A percentile compares a stretch with the other conserved stretches of the same genome.
Evolutionary conservation across 768 basidiomycete genomes (phyloP).

Genomic region (Boletus sp.): DNA sequence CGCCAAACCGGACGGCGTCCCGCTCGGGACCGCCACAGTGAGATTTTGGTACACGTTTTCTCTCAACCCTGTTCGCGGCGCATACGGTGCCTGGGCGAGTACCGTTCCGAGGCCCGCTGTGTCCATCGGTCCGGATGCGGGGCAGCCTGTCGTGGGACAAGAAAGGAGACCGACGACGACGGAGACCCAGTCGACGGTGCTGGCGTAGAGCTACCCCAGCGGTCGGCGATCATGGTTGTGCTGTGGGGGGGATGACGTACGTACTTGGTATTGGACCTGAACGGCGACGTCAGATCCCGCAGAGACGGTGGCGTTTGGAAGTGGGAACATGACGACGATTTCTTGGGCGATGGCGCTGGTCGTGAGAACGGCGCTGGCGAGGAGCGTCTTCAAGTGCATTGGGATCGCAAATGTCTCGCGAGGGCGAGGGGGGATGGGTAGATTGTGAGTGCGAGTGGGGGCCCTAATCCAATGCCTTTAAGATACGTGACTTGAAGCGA

Average conservation of each 20-base stretch:
- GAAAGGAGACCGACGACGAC: slow-evolving; percentile 37
- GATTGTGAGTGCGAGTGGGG: too few relatives aligned
- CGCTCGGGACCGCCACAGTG: slow-evolving; percentile 33
- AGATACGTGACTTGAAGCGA: too few relatives aligned
- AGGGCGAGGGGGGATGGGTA: too few relatives aligned
- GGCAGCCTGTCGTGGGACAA: slow-evolving; percentile 26
- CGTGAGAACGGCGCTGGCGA: background rate
- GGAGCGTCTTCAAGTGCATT: background rate
- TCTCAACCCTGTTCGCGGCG: too few relatives aligned
- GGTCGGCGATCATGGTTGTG: too few relatives aligned
- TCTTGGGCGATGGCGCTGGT: background rate
- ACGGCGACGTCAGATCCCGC: slow-evolving; percentile 39
- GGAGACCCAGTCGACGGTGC: slow-evolving; percentile 34
- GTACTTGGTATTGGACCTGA: slow-evolving; percentile 39
- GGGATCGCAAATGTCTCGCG: background rate
- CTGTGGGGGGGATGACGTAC: slow-evolving; percentile 10
- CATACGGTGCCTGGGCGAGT: slow-evolving; percentile 39
- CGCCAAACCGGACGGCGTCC: slow-evolving; percentile 21
- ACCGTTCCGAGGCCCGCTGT: slow-evolving; percentile 31
- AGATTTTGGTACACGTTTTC: slow-evolving; percentile 39
- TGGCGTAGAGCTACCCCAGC: background rate
- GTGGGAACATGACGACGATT: background rate
- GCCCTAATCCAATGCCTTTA: too few relatives aligned
- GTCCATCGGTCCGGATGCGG: slow-evolving; percentile 14
- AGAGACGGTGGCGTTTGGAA: slow-evolving; percentile 27